phyloP scores from a whole-genome alignment of 2,329 filamentous ascomycete species.

The Nannizziopsis arthrosporioides region DNA sequence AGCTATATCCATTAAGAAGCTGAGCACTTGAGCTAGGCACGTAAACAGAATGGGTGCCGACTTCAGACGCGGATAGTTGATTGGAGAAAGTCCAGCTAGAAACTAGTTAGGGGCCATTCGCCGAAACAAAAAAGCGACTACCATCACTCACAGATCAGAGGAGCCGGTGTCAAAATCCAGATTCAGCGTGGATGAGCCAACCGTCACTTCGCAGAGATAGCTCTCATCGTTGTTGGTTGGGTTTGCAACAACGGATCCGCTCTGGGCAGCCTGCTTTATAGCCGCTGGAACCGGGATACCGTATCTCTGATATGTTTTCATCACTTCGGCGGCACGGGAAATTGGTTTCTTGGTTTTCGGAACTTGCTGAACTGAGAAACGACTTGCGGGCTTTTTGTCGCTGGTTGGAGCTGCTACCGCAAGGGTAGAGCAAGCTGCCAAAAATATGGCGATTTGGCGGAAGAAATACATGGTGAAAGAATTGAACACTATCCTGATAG shows the following conservation, averaged over 20 bases:
- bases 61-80: conserved; percentile 55
- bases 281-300: too few relatives aligned
- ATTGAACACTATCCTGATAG: too few relatives aligned
- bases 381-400: neutral
- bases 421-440: neutral
- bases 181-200: conserved; percentile 52
- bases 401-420: neutral
- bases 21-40: conserved; percentile 39
- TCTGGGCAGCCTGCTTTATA: too few relatives aligned
- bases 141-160: conserved; percentile 49
- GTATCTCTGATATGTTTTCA: too few relatives aligned
- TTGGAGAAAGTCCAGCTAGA: conserved; percentile 23
- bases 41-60: conserved; percentile 48
- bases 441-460: too few relatives aligned
- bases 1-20: conserved; percentile 40
- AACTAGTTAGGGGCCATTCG: too few relatives aligned
- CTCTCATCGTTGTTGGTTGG: too few relatives aligned
- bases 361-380: neutral
- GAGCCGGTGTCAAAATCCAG: conserved; percentile 62
- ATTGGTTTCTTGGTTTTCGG: too few relatives aligned
- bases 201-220: conserved; percentile 33
- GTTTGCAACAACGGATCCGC: too few relatives aligned
- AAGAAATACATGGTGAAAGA: too few relatives aligned
- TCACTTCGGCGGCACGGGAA: too few relatives aligned
- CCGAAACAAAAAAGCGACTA: neutral